Base-by-base conservation (phyloP, 495 filamentous ascomycete species). In the Penicillium psychrofluorescens region DNA sequence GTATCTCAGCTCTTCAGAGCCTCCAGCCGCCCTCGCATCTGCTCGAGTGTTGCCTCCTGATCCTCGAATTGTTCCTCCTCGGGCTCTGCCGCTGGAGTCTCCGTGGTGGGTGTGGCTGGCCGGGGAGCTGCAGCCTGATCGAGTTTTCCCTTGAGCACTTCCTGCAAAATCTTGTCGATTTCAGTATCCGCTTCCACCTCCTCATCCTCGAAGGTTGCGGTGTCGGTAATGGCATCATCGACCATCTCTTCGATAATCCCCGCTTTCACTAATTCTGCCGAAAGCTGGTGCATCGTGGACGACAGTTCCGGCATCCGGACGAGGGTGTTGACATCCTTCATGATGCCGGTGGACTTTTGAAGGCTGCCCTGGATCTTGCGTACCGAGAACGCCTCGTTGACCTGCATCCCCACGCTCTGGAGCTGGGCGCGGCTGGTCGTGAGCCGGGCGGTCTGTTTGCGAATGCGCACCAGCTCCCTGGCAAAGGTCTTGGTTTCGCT, bases 241-340 rank as follows among this genome's bases (percentile, higher is more conserved):
- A 95, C 82, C 84, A 96, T 95, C 71, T 98, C 92, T 68, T 98
- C 92, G 46, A 98, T 95, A 49, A 98, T 90, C 4, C 94, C 92
- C 2, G 92, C 90, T 64, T 85, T 90, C 47, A 95, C 83, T 55
- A 97, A 63, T 71, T 98, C 92, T 40, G 82, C 72, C 44, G 82
- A 85, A 22, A 98, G 71, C 64, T 96, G 90, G 37, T 77, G 73
- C 92, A 97, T 97, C 9, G 91, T 96, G 36, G 78, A 80, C 14
- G 82, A 87, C 30, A 98, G 69, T 69, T 95, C 85, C 11, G 92
- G 92, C 47, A 98, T 65, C 22, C 84, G 73, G 22, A 96, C 78
- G 7, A 97, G 70, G 3, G 74, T 77, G 62, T 98, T 98, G 38
- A 98, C 90, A 62, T 97, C 90, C 63, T 88, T 89, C 92, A 98